Conservation (phyloP, 345 rosid genomes). For the Lenwebbia sp. region DNA sequence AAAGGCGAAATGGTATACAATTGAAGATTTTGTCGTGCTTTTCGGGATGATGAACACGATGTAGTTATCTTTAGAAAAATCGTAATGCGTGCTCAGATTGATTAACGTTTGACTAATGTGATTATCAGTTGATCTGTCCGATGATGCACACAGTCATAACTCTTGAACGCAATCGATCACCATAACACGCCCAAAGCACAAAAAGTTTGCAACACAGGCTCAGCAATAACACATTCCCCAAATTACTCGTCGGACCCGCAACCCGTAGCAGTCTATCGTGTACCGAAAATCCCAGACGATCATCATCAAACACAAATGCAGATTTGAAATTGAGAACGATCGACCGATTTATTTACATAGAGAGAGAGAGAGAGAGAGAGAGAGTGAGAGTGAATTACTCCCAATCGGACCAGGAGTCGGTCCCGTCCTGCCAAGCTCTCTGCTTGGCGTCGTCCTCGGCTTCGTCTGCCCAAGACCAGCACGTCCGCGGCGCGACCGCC, state of each 20-base stretch:
- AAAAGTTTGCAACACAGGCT: background rate
- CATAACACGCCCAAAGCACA: background rate
- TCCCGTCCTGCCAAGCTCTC: background rate
- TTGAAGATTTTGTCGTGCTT: fast-evolving
- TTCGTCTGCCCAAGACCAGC: background rate
- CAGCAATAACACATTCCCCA: background rate
- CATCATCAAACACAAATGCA: background rate
- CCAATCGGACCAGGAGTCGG: background rate
- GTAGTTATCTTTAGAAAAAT: background rate
- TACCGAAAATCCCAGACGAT: background rate
- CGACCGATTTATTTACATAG: background rate
- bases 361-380: background rate
- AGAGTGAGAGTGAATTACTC: background rate
- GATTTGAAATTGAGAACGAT: background rate
- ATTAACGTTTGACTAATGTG: background rate
- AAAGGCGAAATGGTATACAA: background rate
- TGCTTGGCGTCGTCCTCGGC: background rate
- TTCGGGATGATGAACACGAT: background rate
- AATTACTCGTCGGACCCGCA: background rate
- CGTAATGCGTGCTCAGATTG: background rate
- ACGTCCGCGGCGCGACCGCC: background rate
- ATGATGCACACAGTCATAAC: background rate
- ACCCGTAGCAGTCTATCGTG: background rate
- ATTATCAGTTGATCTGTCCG: background rate
- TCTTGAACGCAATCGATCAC: background rate